Conservation (phyloP, 805 yeast species). For the Jamesozyma gamospora region DNA sequence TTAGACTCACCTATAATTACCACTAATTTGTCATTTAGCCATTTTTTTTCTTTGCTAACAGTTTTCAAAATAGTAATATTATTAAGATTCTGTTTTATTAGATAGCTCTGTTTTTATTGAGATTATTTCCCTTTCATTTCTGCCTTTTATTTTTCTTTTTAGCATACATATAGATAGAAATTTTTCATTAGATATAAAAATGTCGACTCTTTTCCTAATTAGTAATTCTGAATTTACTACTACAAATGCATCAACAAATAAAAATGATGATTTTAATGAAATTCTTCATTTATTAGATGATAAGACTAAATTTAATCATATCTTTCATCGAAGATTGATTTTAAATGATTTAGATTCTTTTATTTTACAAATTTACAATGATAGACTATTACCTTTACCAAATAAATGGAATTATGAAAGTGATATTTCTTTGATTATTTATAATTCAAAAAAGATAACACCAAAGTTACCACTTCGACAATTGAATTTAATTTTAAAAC, state of each 20-base stretch:
- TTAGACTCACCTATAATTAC: too few species aligned
- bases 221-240: conserved; percentile 1
- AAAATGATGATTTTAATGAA: conserved; percentile 1
- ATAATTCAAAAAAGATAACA: conserved; percentile 3
- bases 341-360: conserved; percentile 10
- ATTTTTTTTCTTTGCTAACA: too few species aligned
- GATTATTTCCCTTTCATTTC: too few species aligned
- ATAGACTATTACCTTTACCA: conserved; percentile 13
- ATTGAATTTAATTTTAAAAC: conserved; percentile 9
- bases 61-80: too few species aligned
- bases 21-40: neutral
- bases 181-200: neutral
- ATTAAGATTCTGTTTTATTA: too few species aligned
- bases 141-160: too few species aligned
- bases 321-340: conserved; percentile 8
- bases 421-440: conserved; percentile 18
- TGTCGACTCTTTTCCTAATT: conserved; percentile 6
- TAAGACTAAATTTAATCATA: neutral
- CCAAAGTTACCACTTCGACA: conserved; percentile 8
- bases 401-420: conserved; percentile 16
- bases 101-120: too few species aligned
- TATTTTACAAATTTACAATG: conserved; percentile 13
- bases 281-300: neutral
- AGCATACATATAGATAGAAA: too few species aligned
- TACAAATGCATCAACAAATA: neutral